Base-by-base conservation (phyloP, 2,329 filamentous ascomycete species). In the Alternaria consortialis region DNA sequence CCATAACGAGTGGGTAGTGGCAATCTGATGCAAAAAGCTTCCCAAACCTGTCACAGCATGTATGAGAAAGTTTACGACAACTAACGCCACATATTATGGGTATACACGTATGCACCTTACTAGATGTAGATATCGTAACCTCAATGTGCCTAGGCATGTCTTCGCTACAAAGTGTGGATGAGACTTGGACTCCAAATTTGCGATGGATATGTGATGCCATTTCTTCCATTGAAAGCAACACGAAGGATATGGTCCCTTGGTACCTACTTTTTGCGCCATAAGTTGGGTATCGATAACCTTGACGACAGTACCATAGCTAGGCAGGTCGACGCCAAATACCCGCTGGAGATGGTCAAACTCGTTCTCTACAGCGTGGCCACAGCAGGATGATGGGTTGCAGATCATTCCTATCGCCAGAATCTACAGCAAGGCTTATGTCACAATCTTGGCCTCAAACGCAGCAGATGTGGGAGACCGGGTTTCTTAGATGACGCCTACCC, bases 381-480 rank as follows among this genome's bases (percentile, higher is more conserved):
- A 70, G 20, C 46, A 70, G 34, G 15, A 72, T 65, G 34, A 72
- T 67, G 1, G 66, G 66, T 36, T 65, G 68, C 3, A 60, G 37
- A 3, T 51, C 48, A 32, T 11, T 17, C 9, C n/a, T 7, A 3
- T 7, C 31, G 37, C 27, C 44, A 1, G 7, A 32, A 0, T 47
- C 17, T 43, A 43, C 5, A 43, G 40, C 12, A 27, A 27, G 23
- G 40, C 40, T 5, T 43, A 43, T 43, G 15, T 43, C 3, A 43
- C 40, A 1, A 43, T 25, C 7, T 0, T 43, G 2, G 40, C 40
- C 15, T 43, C 40, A 1, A 27, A 2, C 1, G 12, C 40, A 25
- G 0, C 2, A 5, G 40, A 25, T 0, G 40, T 20, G 2, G 23
- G 20, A 1, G 17, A 27, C 6, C 6, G 20, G 40, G 0, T 43